Evolutionary conservation across 257 asterid genomes (phyloP).

Genomic region (Plectranthus barbatus): DNA sequence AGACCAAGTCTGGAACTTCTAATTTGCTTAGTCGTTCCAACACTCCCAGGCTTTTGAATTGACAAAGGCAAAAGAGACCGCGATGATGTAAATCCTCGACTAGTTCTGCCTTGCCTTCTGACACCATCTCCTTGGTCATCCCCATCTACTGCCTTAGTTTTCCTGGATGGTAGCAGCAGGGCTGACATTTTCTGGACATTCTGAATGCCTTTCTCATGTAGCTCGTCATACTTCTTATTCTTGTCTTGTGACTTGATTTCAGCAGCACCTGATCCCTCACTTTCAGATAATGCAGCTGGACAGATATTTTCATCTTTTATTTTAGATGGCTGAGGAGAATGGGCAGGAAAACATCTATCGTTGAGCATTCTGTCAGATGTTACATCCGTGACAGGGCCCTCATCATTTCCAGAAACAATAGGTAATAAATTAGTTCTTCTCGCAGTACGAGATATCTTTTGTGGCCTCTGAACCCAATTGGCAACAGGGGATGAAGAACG

Average conservation of each 20-base stretch:
- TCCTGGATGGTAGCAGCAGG: constrained; percentile 71
- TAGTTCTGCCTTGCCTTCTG: constrained; percentile 82
- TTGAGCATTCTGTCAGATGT: constrained; percentile 37
- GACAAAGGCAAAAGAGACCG: constrained; percentile 62
- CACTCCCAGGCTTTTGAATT: constrained; percentile 62
- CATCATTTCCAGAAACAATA: constrained; percentile 56
- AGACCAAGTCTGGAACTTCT: constrained; percentile 73
- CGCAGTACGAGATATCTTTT: constrained; percentile 72
- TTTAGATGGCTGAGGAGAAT: constrained; percentile 68
- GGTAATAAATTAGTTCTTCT: constrained; percentile 70
- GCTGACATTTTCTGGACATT: constrained; percentile 76
- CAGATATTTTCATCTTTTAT: constrained; percentile 55
- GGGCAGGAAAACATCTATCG: constrained; percentile 52
- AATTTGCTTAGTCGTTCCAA: constrained; percentile 75
- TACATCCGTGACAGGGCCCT: constrained; percentile 35
- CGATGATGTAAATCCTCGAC: constrained; percentile 58
- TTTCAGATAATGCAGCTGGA: constrained; percentile 69
- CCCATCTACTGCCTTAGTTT: constrained; percentile 49
- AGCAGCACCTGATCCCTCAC: constrained; percentile 79
- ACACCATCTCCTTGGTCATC: constrained; percentile 63
- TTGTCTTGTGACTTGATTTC: constrained; percentile 58
- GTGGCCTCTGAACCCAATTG: constrained; percentile 85
- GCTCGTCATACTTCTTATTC: constrained; percentile 54
- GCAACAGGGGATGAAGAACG: constrained; percentile 84
- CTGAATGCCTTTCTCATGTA: constrained; percentile 59